Evolutionary conservation across 495 filamentous ascomycete species (phyloP), one percentile per base, ranked within the genome.

Genomic region (Aspergillus ostianus): DNA sequence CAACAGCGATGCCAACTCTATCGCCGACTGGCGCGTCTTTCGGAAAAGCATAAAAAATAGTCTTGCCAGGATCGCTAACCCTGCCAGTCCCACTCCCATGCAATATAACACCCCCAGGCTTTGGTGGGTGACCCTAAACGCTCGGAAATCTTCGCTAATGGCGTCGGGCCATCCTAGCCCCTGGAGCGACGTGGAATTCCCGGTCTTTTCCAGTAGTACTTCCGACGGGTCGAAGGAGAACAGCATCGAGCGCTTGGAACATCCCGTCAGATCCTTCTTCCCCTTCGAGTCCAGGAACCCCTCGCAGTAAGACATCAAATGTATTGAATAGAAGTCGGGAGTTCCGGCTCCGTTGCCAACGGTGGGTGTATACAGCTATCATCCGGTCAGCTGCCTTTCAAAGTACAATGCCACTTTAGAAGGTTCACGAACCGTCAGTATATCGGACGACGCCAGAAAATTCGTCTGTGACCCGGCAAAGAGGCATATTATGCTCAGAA

Each of bases 261-360:
- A 94, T 47, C 67, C 65, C 0, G 80, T 84, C 17, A 87, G 73
- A 58, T 89, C 85, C 60, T 80, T 80, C 6, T 77, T 71, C 59
- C 79, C 59, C 4, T 29, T 47, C n/a, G 58, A 30, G 12, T 20
- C 67, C 67, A 76, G 81, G 85, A 66, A 77, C 66, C 91, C 90
- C 57, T 82, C 77, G 71, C 91, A 93, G 65, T 86, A 82, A 56
- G 84, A 79, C 72, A 91, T 82, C 53, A 91, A 66, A 64, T 93
- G 88, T 20, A 86, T 65, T 46, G 84, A 85, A 72, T 93, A 93
- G 74, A 87, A 95, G 63, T 90, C 80, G n/a, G 84, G 77, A 53
- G 90, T 79, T 15, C 83, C 83, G 6, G 86, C 76, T 44, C 75
- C 64, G 60, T 81, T 78, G 51, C 78, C 72, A 46, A 75, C 64